Base-by-base conservation (phyloP, 1,139 yeast genomes). In the Yarrowia galli region DNA sequence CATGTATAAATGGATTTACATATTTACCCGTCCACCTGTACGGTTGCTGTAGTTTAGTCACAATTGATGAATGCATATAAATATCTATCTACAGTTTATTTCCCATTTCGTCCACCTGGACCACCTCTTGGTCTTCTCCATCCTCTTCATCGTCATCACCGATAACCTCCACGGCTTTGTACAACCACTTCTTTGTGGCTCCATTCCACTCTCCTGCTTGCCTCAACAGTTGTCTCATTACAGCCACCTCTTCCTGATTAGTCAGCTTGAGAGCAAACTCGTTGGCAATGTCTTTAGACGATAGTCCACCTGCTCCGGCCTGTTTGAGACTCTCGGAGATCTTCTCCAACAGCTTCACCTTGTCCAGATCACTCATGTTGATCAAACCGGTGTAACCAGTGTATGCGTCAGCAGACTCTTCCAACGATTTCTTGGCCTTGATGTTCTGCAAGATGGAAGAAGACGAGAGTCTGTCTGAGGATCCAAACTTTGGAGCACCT, bases 151-250 rank as follows among this genome's bases (percentile, higher is more conserved):
- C 60, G 16, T 23, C 38, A 12, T 54, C 60, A n/a, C 8, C 45
- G 15, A 38, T 40, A 12, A 9, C 64, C 23, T 54, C 61, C 10
- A 23, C 93, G 1, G 81, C 82, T 71, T 87, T 87, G 53, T 91
- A 77, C 1, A 74, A 74, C 97, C 98, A 92, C 0, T 87, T 88
- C 67, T 84, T 84, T 53, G 76, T 77, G 0, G 70, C 74, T 12
- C 80, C 77, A 71, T 88, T 85, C 95, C 97, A 93, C 0, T 75
- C 78, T 6, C 97, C 91, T 20, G 91, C 84, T 67, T 86, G 85
- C 69, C 86, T 83, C 67, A 93, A 76, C 84, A 92, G 83, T 1
- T 91, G 87, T 64, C 97, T 79, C 23, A 91, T 82, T 69, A 85
- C 79, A 1, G 89, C 81, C 63, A 91, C 85, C 54, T 89, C 90